Percentiles rank a stretch among this genome's conserved stretches.
Evolutionary conservation across 1,284 basidiomycete species (phyloP).

Genomic region (Schizophyllum commune): DNA sequence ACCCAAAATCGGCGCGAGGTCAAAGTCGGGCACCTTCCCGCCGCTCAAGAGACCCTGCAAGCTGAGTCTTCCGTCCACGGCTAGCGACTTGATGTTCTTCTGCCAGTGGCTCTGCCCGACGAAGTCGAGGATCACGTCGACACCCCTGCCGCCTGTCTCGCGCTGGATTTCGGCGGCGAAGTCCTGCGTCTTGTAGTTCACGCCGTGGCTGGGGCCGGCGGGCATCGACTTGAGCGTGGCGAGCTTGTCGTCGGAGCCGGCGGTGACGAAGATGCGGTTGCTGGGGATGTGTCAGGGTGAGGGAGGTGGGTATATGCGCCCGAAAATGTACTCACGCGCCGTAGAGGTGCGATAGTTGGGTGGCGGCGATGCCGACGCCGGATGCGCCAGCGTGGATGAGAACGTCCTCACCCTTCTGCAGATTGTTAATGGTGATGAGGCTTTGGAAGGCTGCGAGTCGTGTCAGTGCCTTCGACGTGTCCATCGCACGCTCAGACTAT

Average conservation of each 20-base stretch:
- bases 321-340: conserved; percentile 50
- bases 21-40: conserved; percentile 50
- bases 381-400: conserved; percentile 88
- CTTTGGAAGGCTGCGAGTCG: conserved; percentile 68
- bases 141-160: conserved; percentile 60
- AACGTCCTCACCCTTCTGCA: conserved; percentile 69
- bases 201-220: conserved; percentile 62
- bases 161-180: conserved; percentile 65
- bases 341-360: conserved; percentile 76
- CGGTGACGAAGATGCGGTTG: conserved; percentile 73
- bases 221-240: conserved; percentile 64
- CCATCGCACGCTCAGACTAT: not conserved
- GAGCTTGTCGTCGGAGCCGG: conserved; percentile 81
- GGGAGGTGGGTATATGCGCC: conserved; percentile 1
- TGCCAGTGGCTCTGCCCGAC: conserved; percentile 80
- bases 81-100: conserved; percentile 74
- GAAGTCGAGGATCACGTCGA: conserved; percentile 84
- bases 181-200: conserved; percentile 84
- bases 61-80: conserved; percentile 74
- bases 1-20: conserved; percentile 65
- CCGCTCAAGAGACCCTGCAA: conserved; percentile 68
- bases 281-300: conserved; percentile 27
- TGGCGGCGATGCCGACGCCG: conserved; percentile 67
- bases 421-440: conserved; percentile 59
- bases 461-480: not conserved